Conservation (phyloP, 176 grass and related monocot genomes). For the Phoenix dactylifera region DNA sequence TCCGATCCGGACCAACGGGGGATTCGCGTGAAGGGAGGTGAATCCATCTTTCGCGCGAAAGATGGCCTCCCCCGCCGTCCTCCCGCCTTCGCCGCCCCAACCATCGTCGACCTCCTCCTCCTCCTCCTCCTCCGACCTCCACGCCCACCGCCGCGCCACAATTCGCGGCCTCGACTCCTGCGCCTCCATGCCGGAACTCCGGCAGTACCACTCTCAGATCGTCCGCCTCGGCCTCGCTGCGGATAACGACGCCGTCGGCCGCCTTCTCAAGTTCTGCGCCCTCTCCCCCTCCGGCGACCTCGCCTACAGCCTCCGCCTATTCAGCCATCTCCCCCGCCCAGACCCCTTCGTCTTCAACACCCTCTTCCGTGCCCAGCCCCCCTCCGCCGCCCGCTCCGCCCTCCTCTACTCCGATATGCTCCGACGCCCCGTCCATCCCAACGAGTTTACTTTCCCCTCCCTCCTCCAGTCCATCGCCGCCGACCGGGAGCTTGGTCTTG, state of each 20-base stretch:
- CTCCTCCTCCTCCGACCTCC: neutral
- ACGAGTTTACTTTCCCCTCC: neutral
- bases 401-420: conserved; percentile 31
- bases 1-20: too few relatives aligned
- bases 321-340: neutral
- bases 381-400: conserved; percentile 22
- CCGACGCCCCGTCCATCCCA: neutral
- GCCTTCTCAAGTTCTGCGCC: conserved; percentile 31
- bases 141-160: neutral
- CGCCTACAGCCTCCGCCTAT: conserved; percentile 1
- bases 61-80: conserved; percentile 7
- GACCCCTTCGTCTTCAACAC: conserved; percentile 33
- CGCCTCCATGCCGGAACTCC: conserved; percentile 20
- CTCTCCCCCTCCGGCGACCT: neutral
- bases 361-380: conserved; percentile 34
- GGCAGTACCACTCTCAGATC: conserved; percentile 9
- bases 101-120: neutral
- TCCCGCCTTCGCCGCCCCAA: neutral
- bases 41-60: neutral
- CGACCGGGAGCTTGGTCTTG: neutral
- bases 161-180: conserved; percentile 7
- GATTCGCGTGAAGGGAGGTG: too few relatives aligned
- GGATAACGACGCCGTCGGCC: conserved; percentile 31
- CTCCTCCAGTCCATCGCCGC: neutral
- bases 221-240: conserved; percentile 8